Evolutionary conservation across 345 rosid genomes (phyloP).

Genomic region (Pistacia integerrima): DNA sequence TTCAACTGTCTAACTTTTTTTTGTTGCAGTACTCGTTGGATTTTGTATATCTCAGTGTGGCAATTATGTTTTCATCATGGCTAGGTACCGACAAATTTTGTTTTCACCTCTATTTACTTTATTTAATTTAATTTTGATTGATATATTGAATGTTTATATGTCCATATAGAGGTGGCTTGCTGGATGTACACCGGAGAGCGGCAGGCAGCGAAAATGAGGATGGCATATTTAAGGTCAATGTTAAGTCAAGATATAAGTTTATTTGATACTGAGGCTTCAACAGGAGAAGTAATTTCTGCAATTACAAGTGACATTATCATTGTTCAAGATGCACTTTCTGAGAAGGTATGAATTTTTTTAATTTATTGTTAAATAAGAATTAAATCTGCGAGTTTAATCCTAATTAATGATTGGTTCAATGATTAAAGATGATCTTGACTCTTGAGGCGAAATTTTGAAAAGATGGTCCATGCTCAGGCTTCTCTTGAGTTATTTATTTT

Average conservation of each 20-base stretch:
- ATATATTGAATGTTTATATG: neutral
- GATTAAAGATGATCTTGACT: too few relatives aligned
- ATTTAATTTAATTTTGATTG: neutral
- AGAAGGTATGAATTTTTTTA: slow-evolving; percentile 52
- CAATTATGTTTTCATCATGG: slow-evolving; percentile 89
- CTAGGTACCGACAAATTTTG: slow-evolving; percentile 46
- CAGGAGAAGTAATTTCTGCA: slow-evolving; percentile 89
- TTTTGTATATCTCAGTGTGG: slow-evolving; percentile 90
- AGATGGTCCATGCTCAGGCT: too few relatives aligned
- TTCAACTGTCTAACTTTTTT: neutral
- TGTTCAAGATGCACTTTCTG: slow-evolving; percentile 96
- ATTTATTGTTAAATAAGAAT: too few relatives aligned
- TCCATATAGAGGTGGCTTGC: slow-evolving; percentile 78
- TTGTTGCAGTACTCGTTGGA: slow-evolving; percentile 91
- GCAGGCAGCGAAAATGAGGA: slow-evolving; percentile 94
- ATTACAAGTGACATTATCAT: slow-evolving; percentile 85
- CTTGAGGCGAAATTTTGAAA: too few relatives aligned
- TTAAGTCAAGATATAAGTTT: slow-evolving; percentile 87
- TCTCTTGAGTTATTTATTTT: too few relatives aligned
- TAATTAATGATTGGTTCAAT: too few relatives aligned
- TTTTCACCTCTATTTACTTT: neutral
- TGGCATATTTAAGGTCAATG: slow-evolving; percentile 85
- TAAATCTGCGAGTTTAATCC: too few relatives aligned
- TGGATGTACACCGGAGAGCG: slow-evolving; percentile 99
- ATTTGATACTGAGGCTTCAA: slow-evolving; percentile 88